Conservation (phyloP, 306 rosid species). For the Vachellia collinsii region DNA sequence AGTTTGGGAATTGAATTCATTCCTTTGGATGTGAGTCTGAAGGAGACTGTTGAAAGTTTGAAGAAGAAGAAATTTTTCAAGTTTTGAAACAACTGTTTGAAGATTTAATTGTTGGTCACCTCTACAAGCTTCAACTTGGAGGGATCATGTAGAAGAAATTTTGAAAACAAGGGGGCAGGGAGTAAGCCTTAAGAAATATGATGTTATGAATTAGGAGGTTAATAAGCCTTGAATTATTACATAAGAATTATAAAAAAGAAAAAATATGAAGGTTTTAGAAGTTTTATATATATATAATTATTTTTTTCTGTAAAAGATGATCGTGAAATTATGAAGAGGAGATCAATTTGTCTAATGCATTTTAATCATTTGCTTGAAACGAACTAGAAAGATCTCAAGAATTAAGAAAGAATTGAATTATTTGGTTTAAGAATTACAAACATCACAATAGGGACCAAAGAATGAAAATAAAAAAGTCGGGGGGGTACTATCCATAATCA, state of each 20-base stretch:
- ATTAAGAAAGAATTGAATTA: background rate
- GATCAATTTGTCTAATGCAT: background rate
- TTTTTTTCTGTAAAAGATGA: background rate
- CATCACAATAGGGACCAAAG: background rate
- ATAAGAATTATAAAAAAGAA: background rate
- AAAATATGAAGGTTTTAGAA: background rate
- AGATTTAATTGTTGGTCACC: background rate
- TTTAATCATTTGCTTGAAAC: background rate
- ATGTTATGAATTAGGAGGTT: background rate
- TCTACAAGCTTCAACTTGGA: background rate
- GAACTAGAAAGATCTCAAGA: background rate
- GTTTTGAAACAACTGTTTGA: constrained; percentile 40
- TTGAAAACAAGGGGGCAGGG: background rate
- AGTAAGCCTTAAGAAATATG: background rate
- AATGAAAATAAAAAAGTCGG: too few relatives aligned
- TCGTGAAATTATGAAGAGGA: background rate
- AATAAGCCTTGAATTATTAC: background rate
- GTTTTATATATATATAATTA: background rate
- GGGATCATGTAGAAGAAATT: constrained; percentile 18
- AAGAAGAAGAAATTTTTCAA: constrained; percentile 55
- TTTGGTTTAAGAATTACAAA: background rate
- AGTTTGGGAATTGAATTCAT: constrained; percentile 69
- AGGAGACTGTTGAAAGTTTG: constrained; percentile 76
- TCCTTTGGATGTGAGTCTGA: constrained; percentile 59
- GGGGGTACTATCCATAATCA: too few relatives aligned